These are phyloP conservation scores for Arabidopsis suecica DNA, from an alignment of 345 rosid genomes.

Conservation along the genomic window DNA sequence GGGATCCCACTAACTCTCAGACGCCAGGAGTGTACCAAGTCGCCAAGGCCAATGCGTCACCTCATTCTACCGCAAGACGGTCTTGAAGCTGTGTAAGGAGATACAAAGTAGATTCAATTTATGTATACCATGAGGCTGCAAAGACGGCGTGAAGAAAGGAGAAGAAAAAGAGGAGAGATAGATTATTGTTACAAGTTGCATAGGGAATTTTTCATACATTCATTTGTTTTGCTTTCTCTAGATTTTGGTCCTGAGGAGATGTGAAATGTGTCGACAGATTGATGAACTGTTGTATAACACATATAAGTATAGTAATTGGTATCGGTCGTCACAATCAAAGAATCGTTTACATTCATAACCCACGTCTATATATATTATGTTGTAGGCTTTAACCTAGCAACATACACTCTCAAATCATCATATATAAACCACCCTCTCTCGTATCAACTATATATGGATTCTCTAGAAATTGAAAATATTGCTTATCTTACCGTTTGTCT, in stretches of 20 bases:
- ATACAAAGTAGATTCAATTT: neutral
- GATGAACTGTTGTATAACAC: constrained; percentile 10
- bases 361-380: no score
- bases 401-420: no score
- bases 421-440: no score
- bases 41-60: constrained; percentile 46
- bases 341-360: no score
- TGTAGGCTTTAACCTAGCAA: no score
- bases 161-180: constrained; percentile 5
- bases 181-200: constrained; percentile 32
- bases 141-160: constrained; percentile 26
- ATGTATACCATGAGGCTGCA: constrained; percentile 37
- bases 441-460: no score
- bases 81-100: constrained; percentile 49
- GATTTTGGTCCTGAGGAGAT: constrained; percentile 1
- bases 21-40: constrained; percentile 46
- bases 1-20: constrained; percentile 44
- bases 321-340: neutral
- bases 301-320: neutral
- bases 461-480: no score
- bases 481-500: no score
- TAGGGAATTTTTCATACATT: constrained; percentile 15
- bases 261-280: constrained; percentile 23
- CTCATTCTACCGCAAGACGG: constrained; percentile 54
- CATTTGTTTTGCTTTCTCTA: constrained; percentile 16